These are phyloP conservation scores for Effrenium voratum DNA, from an alignment of 73 alveolate genomes.

Conservation along the genomic window DNA sequence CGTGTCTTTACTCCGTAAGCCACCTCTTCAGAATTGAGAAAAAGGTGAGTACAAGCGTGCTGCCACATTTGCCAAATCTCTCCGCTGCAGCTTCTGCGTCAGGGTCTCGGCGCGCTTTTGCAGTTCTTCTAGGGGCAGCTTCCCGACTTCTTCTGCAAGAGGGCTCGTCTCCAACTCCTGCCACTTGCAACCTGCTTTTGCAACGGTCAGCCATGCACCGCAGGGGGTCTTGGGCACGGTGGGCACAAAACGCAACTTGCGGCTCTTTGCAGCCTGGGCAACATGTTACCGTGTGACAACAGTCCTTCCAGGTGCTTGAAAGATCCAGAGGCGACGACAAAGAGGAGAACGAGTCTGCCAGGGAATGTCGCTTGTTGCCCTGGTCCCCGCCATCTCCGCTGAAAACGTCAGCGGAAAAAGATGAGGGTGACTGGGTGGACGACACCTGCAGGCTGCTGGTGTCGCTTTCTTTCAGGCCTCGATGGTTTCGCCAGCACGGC, in stretches of 20 bases:
- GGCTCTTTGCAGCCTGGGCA: too few species aligned
- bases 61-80: neutral
- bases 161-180: too few species aligned
- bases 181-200: too few species aligned
- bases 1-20: too few species aligned
- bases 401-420: neutral
- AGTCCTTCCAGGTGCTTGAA: conserved; percentile 51
- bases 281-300: neutral
- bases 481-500: conserved; percentile 46
- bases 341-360: conserved; percentile 54
- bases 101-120: conserved; percentile 35
- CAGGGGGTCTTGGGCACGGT: too few species aligned
- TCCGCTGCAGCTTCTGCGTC: conserved; percentile 65
- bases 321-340: conserved; percentile 70
- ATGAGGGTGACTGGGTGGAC: conserved; percentile 71
- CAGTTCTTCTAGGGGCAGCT: conserved; percentile 35
- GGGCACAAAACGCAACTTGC: too few species aligned
- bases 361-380: neutral
- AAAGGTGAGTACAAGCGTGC: neutral
- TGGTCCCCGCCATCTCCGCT: neutral
- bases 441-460: conserved; percentile 76
- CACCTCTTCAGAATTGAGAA: too few species aligned
- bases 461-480: conserved; percentile 40
- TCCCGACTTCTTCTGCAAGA: conserved; percentile 9
- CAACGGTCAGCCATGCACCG: too few species aligned